A percentile compares a stretch with the other conserved stretches of the same genome.
These are phyloP conservation scores for Flammula alnicola DNA, from an alignment of 1,284 basidiomycete species.

Conservation along the genomic window DNA sequence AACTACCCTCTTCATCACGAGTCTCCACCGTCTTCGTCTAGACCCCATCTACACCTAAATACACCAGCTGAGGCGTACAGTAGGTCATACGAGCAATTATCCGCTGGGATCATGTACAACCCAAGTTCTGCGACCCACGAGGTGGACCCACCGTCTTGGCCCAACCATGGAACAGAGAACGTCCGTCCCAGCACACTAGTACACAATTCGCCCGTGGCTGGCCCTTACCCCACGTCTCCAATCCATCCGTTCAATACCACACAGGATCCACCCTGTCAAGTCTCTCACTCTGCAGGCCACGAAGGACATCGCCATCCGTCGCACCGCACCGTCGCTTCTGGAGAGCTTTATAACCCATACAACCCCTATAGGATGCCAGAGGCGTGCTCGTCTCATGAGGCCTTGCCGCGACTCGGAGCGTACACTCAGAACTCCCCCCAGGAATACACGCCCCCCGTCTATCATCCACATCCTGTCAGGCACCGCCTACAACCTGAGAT, in stretches of 20 bases:
- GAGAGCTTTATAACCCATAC: constrained; percentile 6
- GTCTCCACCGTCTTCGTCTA: neutral
- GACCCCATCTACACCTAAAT: neutral
- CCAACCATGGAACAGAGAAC: constrained; percentile 9
- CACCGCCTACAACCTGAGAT: no score
- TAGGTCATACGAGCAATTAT: neutral
- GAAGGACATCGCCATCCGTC: constrained; percentile 4
- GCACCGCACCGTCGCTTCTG: constrained; percentile 6
- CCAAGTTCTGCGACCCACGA: constrained; percentile 5
- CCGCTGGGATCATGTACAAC: constrained; percentile 6
- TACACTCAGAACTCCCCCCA: no score
- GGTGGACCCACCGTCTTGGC: constrained; percentile 10
- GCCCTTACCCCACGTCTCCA: neutral
- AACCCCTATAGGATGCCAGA: neutral
- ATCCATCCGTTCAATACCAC: no score
- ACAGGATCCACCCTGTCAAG: neutral
- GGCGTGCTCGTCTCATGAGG: no score
- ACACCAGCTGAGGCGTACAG: neutral
- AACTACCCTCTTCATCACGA: neutral
- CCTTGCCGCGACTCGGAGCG: no score
- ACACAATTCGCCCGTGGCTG: neutral
- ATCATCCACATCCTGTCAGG: no score
- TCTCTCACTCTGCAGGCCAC: neutral
- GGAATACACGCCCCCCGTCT: no score
- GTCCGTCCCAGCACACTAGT: neutral